Conservation (phyloP, 1,284 basidiomycete species). For the Exobasidium rhododendri region DNA sequence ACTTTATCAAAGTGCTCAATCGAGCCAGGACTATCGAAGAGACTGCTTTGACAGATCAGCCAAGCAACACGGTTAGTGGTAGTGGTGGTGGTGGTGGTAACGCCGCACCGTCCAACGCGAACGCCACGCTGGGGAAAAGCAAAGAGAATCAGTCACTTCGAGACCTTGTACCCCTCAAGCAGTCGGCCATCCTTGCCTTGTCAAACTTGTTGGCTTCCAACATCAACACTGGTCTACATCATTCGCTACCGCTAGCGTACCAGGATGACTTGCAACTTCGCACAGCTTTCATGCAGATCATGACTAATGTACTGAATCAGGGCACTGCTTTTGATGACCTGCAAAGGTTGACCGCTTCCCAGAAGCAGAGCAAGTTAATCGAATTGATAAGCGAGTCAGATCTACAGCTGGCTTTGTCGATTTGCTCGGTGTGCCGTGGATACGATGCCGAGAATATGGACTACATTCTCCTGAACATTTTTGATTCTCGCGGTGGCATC, state of each 20-base stretch:
- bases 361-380: conserved; percentile 34
- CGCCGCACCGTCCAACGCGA: background rate
- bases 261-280: conserved; percentile 71
- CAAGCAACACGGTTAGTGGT: background rate
- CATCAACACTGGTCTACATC: conserved; percentile 82
- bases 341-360: conserved; percentile 33
- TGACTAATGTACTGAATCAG: conserved; percentile 76
- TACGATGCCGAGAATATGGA: conserved; percentile 41
- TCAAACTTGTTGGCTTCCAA: conserved; percentile 79
- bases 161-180: conserved; percentile 24
- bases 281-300: conserved; percentile 80
- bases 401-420: conserved; percentile 42
- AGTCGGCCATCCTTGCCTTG: conserved; percentile 60
- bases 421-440: conserved; percentile 39
- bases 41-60: conserved; percentile 12
- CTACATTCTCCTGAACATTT: conserved; percentile 40
- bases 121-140: background rate
- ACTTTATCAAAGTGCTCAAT: conserved; percentile 51
- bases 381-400: conserved; percentile 41
- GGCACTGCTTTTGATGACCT: conserved; percentile 58
- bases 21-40: conserved; percentile 33
- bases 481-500: conserved; percentile 45
- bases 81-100: background rate
- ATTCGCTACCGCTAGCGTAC: conserved; percentile 76
- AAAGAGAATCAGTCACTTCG: conserved; percentile 1